Evolutionary conservation across 306 rosid species (phyloP).

Genomic region (Ziziphus jujuba): DNA sequence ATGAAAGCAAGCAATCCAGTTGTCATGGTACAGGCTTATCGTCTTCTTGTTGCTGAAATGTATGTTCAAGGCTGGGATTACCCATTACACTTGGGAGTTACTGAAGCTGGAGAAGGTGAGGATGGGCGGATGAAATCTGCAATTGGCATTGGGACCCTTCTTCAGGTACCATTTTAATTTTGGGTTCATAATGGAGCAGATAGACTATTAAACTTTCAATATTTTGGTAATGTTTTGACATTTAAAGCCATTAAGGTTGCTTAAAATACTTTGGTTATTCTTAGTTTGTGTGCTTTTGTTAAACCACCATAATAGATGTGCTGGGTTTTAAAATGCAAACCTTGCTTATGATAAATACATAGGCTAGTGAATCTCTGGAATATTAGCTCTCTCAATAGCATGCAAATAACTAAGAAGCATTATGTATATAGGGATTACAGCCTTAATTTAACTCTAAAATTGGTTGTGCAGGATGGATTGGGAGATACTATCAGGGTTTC

Average conservation of each 20-base stretch:
- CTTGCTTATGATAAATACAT: not conserved
- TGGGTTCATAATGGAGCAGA: conserved; percentile 6
- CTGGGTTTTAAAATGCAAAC: not conserved
- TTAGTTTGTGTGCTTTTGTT: conserved; percentile 5
- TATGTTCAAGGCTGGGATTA: conserved; percentile 97
- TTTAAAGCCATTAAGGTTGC: conserved; percentile 15
- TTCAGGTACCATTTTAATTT: conserved; percentile 59
- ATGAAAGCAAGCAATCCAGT: conserved; percentile 99
- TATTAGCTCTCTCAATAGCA: not conserved
- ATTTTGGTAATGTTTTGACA: not conserved
- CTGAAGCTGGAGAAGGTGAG: conserved; percentile 99
- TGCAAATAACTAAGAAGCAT: not conserved
- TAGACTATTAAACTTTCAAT: not conserved
- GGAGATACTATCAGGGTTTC: conserved; percentile 98
- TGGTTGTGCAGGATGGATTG: conserved; percentile 76
- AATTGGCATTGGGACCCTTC: conserved; percentile 98
- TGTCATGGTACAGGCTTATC: conserved; percentile 97
- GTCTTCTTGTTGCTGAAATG: conserved; percentile 95
- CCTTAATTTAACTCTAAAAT: not conserved
- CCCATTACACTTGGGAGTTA: conserved; percentile 96
- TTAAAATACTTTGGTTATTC: conserved; percentile 2
- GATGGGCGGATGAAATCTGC: conserved; percentile 99
- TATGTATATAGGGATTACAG: not conserved
- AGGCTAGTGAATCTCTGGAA: not conserved
- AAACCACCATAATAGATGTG: conserved; percentile 8